Percentiles rank a stretch among this genome's conserved stretches.
Conservation (phyloP, 768 basidiomycete species). For the Aureoboletus auriporus region DNA sequence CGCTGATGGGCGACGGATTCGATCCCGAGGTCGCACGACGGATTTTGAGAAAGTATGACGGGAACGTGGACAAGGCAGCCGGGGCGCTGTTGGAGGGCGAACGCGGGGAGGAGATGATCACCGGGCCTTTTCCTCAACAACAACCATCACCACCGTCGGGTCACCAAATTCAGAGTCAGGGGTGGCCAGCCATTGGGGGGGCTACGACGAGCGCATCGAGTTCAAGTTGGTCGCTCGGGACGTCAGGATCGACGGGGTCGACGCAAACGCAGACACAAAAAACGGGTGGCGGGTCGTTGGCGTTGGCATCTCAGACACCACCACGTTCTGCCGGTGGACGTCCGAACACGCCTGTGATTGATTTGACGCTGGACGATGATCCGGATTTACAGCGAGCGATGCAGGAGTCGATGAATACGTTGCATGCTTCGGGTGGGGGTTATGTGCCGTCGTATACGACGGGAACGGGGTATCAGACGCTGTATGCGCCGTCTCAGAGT, state of each 20-base stretch:
- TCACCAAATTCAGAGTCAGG: constrained; percentile 9
- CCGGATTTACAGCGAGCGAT: constrained; percentile 47
- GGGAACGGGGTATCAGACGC: constrained; percentile 1
- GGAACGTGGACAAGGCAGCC: constrained; percentile 54
- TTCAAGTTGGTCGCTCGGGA: constrained; percentile 4
- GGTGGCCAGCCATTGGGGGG: constrained; percentile 3
- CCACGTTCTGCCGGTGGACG: constrained; percentile 6
- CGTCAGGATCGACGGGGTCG: neutral
- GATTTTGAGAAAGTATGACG: constrained; percentile 58
- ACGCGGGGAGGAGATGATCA: constrained; percentile 32
- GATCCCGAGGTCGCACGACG: constrained; percentile 47
- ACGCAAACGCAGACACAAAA: neutral
- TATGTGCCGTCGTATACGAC: constrained; percentile 11
- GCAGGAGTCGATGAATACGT: constrained; percentile 47
- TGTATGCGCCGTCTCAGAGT: constrained; percentile 36
- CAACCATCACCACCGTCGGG: neutral
- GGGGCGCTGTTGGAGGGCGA: constrained; percentile 54
- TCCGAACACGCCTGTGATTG: constrained; percentile 40
- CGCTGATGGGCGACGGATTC: constrained; percentile 37
- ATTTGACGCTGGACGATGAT: constrained; percentile 60
- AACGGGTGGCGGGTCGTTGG: neutral
- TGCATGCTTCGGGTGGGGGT: neutral
- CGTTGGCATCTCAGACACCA: constrained; percentile 1
- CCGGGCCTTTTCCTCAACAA: neutral
- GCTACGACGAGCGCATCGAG: neutral